phyloP scores from a whole-genome alignment of 2,329 filamentous ascomycete genomes.

The Hawksworthiomyces lignivorus region DNA sequence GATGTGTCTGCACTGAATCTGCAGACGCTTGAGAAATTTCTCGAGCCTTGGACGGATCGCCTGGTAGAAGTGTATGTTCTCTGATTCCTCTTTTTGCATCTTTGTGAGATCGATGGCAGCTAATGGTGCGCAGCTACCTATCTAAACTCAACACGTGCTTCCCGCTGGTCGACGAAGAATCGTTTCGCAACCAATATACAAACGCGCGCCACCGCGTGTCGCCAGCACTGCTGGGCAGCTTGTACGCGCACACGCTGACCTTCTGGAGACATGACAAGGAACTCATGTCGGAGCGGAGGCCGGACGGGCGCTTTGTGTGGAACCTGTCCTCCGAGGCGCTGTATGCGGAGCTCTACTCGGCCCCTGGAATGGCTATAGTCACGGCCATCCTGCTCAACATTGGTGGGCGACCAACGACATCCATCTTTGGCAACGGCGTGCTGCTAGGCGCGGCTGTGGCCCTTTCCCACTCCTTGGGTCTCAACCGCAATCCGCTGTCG shows the following conservation, averaged over 20 bases:
- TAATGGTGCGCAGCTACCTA: conserved; percentile 24
- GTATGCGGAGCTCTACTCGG: conserved; percentile 48
- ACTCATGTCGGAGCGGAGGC: conserved; percentile 37
- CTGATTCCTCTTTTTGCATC: too few relatives aligned
- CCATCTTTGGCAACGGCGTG: conserved; percentile 49
- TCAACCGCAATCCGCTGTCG: conserved; percentile 43
- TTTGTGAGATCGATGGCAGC: too few relatives aligned
- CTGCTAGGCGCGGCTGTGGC: conserved; percentile 43
- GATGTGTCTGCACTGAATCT: too few relatives aligned
- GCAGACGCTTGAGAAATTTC: too few relatives aligned
- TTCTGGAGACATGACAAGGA: conserved; percentile 49
- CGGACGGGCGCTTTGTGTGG: conserved; percentile 54
- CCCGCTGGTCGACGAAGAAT: conserved; percentile 49
- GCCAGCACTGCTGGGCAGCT: conserved; percentile 46
- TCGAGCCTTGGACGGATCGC: too few relatives aligned
- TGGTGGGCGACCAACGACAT: conserved; percentile 51
- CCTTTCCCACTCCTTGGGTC: conserved; percentile 44
- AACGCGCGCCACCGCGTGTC: conserved; percentile 41
- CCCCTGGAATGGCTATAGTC: conserved; percentile 51
- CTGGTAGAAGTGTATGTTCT: too few relatives aligned
- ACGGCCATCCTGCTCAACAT: conserved; percentile 51
- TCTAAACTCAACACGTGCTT: conserved; percentile 51
- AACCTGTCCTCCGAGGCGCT: conserved; percentile 54
- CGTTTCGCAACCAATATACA: conserved; percentile 39
- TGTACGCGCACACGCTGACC: conserved; percentile 50